Base-by-base conservation (phyloP, 2,329 filamentous ascomycete species). In the Fusarium sambucinum region DNA sequence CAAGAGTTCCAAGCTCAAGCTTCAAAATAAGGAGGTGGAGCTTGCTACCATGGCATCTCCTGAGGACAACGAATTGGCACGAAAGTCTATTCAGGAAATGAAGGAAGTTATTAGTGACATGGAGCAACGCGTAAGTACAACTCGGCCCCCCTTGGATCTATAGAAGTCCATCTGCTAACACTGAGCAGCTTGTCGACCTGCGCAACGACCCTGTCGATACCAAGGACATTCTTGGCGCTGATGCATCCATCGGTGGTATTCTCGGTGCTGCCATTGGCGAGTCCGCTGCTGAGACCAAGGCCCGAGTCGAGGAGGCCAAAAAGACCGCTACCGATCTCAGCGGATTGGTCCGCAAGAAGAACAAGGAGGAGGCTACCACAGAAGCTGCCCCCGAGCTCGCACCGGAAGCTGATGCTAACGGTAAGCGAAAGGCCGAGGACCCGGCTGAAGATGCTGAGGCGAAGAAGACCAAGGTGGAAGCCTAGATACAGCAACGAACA, bases 91-190 rank as follows among this genome's bases (percentile, higher is more conserved):
- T 63, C 79, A 83, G 54, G 91, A 96, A 64, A 90, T 92, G 69
- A 92, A 92, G 79, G 90, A 94, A 63, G 88, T 96, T 69, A 85
- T 95, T 47, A 85, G 86, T 54, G 92, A 96, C 70, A 92, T 96
- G 87, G 89, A 93, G 80, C 87, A 90, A 76, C 84, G 92, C 69
- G 88, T 92, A 81, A 79, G 86, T 80, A 55, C 11, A 55, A 47
- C 66, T 70, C 38, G 29, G 29, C 23, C 19, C 19, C 13, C 9
- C 11, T 29, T 27, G 19, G 29, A 47, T 30, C 32, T 37, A 11
- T 17, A n/a, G 33, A 6, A 16, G 23, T 33, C 19, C 3, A 12
- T 45, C 41, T 29, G 38, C 55, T 52, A 30, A 59, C 40, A 17
- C 41, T 16, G 6, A 25, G 32, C 68, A 91, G 85, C 87, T 95